Percentiles rank a stretch among this genome's conserved stretches.
These are phyloP conservation scores for Posidonia australis DNA, from an alignment of 106 monocot genomes.

Conservation along the genomic window DNA sequence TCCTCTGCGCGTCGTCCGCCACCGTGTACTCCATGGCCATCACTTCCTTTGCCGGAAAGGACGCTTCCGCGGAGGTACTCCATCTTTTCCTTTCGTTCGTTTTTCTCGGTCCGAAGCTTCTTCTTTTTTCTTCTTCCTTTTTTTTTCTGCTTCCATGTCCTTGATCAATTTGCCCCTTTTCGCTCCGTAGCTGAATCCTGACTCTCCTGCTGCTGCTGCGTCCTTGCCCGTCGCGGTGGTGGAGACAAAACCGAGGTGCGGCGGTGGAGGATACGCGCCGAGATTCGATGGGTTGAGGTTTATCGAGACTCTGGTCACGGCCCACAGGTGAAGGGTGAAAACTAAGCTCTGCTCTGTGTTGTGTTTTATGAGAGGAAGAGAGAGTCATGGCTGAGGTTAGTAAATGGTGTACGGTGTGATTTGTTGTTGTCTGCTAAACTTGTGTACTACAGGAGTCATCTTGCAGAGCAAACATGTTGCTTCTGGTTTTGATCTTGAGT, in stretches of 20 bases:
- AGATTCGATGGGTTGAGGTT: conserved; percentile 20
- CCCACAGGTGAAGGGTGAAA: too few species aligned
- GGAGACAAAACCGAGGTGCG: background rate
- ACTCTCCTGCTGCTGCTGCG: background rate
- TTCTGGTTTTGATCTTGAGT: too few species aligned
- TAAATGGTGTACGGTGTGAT: too few species aligned
- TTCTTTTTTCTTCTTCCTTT: too few species aligned
- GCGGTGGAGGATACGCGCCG: conserved; percentile 2
- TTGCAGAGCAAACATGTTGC: too few species aligned
- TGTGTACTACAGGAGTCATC: too few species aligned
- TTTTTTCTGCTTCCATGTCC: background rate
- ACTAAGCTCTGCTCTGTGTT: too few species aligned
- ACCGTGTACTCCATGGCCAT: too few species aligned
- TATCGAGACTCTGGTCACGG: conserved; percentile 21
- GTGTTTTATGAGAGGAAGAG: too few species aligned
- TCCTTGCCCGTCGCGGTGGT: background rate
- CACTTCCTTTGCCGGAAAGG: background rate
- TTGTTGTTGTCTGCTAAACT: too few species aligned
- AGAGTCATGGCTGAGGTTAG: too few species aligned
- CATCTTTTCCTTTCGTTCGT: background rate
- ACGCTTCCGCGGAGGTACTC: background rate
- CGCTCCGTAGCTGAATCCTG: background rate
- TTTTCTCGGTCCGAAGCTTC: background rate
- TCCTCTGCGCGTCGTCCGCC: conserved; percentile 1
- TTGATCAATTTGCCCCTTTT: background rate